phyloP scores from a whole-genome alignment of 1,284 basidiomycete genomes.

The Cutaneotrichosporon sp. region DNA sequence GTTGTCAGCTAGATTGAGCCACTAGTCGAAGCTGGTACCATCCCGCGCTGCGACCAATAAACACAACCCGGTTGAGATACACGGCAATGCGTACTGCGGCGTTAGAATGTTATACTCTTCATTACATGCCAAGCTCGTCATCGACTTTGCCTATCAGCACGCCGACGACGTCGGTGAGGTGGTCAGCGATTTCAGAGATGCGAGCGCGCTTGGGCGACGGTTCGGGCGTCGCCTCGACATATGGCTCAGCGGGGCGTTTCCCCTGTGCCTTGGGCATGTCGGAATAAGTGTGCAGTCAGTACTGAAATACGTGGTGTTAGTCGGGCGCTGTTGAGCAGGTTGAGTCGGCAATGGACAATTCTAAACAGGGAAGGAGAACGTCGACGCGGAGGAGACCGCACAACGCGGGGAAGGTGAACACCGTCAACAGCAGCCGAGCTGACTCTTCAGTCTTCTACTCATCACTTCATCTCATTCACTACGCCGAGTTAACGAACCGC shows the following conservation, averaged over 20 bases:
- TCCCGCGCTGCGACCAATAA: background rate
- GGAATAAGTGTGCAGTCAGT: too few relatives aligned
- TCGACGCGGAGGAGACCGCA: too few relatives aligned
- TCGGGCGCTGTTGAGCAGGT: too few relatives aligned
- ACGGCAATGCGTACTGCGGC: background rate
- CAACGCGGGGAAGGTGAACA: too few relatives aligned
- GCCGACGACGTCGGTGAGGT: background rate
- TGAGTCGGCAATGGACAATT: too few relatives aligned
- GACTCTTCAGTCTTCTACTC: too few relatives aligned
- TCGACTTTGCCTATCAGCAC: background rate
- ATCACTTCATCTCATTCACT: background rate
- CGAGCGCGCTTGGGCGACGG: too few relatives aligned
- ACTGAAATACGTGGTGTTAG: background rate
- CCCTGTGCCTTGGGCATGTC: too few relatives aligned
- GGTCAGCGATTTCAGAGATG: background rate
- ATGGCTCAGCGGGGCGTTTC: too few relatives aligned
- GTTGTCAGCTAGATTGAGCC: background rate
- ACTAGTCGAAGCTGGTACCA: background rate
- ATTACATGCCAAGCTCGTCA: background rate
- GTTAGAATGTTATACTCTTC: background rate
- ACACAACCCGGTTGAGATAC: background rate
- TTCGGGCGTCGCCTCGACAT: too few relatives aligned
- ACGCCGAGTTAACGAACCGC: background rate
- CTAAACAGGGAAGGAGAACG: too few relatives aligned
- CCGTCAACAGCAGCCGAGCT: too few relatives aligned